Evolutionary conservation across 441 rosid genomes (phyloP).

Genomic region (Capsella rubella): DNA sequence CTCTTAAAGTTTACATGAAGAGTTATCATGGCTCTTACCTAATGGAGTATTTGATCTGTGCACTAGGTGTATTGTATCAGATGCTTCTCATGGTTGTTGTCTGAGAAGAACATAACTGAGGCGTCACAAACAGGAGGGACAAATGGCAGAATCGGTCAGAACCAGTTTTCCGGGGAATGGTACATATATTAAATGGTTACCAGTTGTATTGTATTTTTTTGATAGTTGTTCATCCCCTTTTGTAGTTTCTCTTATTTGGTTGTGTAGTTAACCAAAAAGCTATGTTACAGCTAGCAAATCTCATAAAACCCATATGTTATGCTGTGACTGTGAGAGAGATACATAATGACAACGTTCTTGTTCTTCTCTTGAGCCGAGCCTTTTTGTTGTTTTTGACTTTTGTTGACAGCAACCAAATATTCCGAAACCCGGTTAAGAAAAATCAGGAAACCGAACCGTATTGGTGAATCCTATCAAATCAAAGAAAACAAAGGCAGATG

Average conservation of each 20-base stretch:
- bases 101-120: conserved; percentile 37
- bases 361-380: background rate
- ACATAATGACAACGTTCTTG: background rate
- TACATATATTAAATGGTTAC: conserved; percentile 28
- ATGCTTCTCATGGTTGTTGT: conserved; percentile 39
- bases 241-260: conserved; percentile 26
- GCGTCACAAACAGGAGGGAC: conserved; percentile 18
- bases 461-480: background rate
- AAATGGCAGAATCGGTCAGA: conserved; percentile 13
- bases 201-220: conserved; percentile 15
- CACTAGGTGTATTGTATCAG: conserved; percentile 30
- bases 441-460: background rate
- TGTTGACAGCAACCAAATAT: background rate
- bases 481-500: background rate
- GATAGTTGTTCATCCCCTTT: conserved; percentile 10
- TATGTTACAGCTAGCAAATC: conserved; percentile 7
- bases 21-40: conserved; percentile 25
- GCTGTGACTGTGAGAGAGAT: background rate
- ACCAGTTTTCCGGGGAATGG: conserved; percentile 27
- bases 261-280: conserved; percentile 23
- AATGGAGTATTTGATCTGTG: conserved; percentile 14
- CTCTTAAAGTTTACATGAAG: background rate
- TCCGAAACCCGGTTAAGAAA: conserved; percentile 9
- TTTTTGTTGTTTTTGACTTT: background rate
- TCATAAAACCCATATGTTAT: background rate